Conservation (phyloP, 257 asterid genomes). For the Asclepias syriaca region DNA sequence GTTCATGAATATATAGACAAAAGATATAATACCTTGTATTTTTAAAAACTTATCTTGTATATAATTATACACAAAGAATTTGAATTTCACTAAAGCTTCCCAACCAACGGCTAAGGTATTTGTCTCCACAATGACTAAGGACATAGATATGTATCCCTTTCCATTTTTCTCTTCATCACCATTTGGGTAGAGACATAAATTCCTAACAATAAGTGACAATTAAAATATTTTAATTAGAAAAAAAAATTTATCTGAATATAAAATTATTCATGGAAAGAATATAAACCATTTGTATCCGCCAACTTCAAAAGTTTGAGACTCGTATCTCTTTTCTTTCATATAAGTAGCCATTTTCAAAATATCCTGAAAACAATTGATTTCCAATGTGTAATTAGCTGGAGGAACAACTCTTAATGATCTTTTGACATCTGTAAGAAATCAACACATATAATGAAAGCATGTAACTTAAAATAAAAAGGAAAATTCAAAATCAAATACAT, state of each 20-base stretch:
- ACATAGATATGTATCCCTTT: slow-evolving; percentile 12
- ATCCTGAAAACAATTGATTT: no score
- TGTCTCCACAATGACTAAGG: slow-evolving; percentile 9
- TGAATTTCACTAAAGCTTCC: slow-evolving; percentile 10
- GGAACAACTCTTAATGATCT: no score
- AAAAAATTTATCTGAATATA: no score
- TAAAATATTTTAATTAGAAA: no score
- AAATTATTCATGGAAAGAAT: no score
- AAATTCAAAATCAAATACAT: no score
- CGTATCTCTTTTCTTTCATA: not conserved
- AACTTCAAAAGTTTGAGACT: slow-evolving; percentile 9
- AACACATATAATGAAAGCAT: no score
- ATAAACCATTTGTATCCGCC: slow-evolving; percentile 6
- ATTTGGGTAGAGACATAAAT: slow-evolving; percentile 11
- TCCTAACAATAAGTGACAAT: not conserved
- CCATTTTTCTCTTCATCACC: slow-evolving; percentile 7
- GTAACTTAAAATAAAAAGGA: no score
- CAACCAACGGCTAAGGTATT: slow-evolving; percentile 10
- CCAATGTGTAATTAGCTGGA: no score
- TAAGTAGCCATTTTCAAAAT: no score
- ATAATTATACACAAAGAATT: slow-evolving; percentile 9
- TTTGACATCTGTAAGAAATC: no score
- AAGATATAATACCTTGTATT: not conserved
- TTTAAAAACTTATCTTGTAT: slow-evolving; percentile 8
- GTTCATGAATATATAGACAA: no score